Base-by-base conservation (phyloP, 805 yeast species). In the Komagataella kurtzmanii region DNA sequence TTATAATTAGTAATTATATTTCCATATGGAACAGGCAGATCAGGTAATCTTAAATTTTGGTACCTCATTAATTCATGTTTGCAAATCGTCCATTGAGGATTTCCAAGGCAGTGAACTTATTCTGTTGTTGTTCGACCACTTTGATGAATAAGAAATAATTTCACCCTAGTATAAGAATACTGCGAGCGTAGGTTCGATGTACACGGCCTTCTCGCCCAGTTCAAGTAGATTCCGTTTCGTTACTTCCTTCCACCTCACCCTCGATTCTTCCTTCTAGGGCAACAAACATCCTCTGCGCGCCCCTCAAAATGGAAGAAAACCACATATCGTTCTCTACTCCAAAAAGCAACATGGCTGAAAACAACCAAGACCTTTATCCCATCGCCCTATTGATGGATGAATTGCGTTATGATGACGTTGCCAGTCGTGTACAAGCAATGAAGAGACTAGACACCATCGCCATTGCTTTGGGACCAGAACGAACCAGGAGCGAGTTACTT, bases 311-410 rank as follows among this genome's bases (percentile, higher is more conserved):
- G 12, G 49, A 49, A 4, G 44, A 52, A 7, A 58, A 55, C 44
- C 24, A 58, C 47, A 48, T 48, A 1, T 54, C 52, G 14, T 46
- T 62, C 23, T 17, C 12, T 17, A 10, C 7, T 12, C 12, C 30
- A 7, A 47, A 19, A 17, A 47, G 18, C 12, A 47, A 19, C n/a
- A 23, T 18, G 36, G 49, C 40, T 30, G 40, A 49, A 40, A 43
- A 40, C 44, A 43, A 18, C 23, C 23, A 82, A 63, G 89, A 83
- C 59, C 76, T 93, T 53, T 91, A 88, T 63, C 99, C 99, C 47
- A 79, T 93, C 67, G 99, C 99, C 14, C 76, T 93, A 59, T 77
- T 93, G 54, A 89, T 93, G 88, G 99, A 95, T 66, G 99, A 95
- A 68, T 77, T 93, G 66, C 61, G 74, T 69, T 97, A 91, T 66